Evolutionary conservation across 2,329 filamentous ascomycete genomes (phyloP).

Genomic region (Calonectria fujianensis): DNA sequence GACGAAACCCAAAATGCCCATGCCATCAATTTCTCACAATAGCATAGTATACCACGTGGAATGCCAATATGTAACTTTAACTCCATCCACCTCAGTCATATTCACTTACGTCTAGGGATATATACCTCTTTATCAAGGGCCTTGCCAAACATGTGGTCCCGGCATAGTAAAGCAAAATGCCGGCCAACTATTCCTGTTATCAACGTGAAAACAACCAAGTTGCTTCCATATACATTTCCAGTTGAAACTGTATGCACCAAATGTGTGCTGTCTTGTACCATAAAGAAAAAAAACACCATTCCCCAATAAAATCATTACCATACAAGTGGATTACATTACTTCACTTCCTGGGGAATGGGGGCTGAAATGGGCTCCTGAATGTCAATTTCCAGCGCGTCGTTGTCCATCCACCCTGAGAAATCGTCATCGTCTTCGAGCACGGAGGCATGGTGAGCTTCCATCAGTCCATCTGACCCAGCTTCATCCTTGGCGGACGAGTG

Average conservation of each 20-base stretch:
- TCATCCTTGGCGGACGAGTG: slow-evolving; percentile 31
- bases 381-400: slow-evolving; percentile 55
- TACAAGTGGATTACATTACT: slow-evolving; percentile 41
- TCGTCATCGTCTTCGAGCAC: slow-evolving; percentile 56
- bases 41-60: neutral
- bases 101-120: slow-evolving; percentile 7
- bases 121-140: slow-evolving; percentile 10
- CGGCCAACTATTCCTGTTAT: slow-evolving; percentile 7
- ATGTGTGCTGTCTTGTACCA: neutral
- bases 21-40: neutral
- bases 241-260: neutral
- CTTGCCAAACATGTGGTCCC: slow-evolving; percentile 1
- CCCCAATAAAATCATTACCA: slow-evolving; percentile 28
- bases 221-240: slow-evolving; percentile 11
- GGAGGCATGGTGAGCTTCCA: slow-evolving; percentile 30
- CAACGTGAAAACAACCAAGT: slow-evolving; percentile 16
- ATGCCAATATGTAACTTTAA: neutral
- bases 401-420: slow-evolving; percentile 62
- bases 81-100: neutral
- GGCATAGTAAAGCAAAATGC: slow-evolving; percentile 1
- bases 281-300: slow-evolving; percentile 39
- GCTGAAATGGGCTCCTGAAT: slow-evolving; percentile 45
- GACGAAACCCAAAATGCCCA: neutral
- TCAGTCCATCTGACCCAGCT: slow-evolving; percentile 16
- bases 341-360: slow-evolving; percentile 48